Conservation (phyloP, 176 grass and related monocot genomes). For the sorghum (Sorghum bicolor) region Sorghum_bicolor_NCBIv3 NC_012874.2:71544001-71544500, state of each 20-base stretch:
- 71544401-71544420: background rate
- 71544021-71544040: background rate
- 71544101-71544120: slow-evolving; percentile 8
- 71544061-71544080: background rate
- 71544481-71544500: background rate
- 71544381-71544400: background rate
- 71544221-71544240: slow-evolving; percentile 37
- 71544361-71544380: background rate
- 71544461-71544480: background rate
- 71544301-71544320: background rate
- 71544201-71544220: slow-evolving; percentile 19
- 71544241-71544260: slow-evolving; percentile 39
- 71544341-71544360: background rate
- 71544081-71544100: slow-evolving; percentile 13
- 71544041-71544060: background rate
- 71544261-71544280: slow-evolving; percentile 41
- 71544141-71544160: slow-evolving; percentile 43
- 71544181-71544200: background rate
- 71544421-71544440: background rate
- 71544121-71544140: background rate
- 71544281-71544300: slow-evolving; percentile 14
- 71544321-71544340: background rate
- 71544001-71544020: slow-evolving; percentile 19
- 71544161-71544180: slow-evolving; percentile 19
- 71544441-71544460: background rate